Percentiles rank a stretch among this genome's conserved stretches.
phyloP scores from a whole-genome alignment of 306 rosid genomes.

The Acacia acuminata region DNA sequence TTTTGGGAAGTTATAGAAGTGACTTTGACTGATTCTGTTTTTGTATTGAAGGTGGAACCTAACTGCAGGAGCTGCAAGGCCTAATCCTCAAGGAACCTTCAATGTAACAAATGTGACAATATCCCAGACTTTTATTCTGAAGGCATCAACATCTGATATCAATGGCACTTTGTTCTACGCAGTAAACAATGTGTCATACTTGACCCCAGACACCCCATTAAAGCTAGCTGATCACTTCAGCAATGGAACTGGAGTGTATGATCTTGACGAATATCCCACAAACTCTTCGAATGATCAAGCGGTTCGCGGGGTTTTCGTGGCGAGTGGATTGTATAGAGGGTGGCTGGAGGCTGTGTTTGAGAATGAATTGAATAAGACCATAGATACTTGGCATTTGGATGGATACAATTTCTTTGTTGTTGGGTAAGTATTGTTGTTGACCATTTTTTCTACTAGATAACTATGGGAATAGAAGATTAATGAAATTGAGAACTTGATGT shows the following conservation, averaged over 20 bases:
- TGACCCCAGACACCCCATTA: constrained; percentile 59
- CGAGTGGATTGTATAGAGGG: constrained; percentile 61
- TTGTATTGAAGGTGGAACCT: constrained; percentile 68
- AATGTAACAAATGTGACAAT: constrained; percentile 67
- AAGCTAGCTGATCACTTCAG: constrained; percentile 70
- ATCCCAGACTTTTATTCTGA: constrained; percentile 66
- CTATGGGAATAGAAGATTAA: background rate
- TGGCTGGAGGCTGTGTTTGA: constrained; percentile 73
- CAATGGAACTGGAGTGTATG: constrained; percentile 63
- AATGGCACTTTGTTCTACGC: constrained; percentile 37
- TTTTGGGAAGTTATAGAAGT: background rate
- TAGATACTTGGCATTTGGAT: constrained; percentile 85
- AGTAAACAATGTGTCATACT: constrained; percentile 76
- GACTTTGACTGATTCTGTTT: background rate
- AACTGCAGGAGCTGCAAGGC: constrained; percentile 87
- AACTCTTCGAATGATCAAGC: constrained; percentile 48
- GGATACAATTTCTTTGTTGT: constrained; percentile 75
- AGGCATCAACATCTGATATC: constrained; percentile 37
- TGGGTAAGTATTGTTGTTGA: constrained; percentile 52
- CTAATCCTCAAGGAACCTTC: constrained; percentile 85
- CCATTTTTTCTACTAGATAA: background rate
- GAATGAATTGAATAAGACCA: constrained; percentile 40
- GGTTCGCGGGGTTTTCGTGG: constrained; percentile 58
- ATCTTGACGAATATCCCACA: constrained; percentile 58
- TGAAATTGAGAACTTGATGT: background rate